Evolutionary conservation across 371 early-diverging fungal genomes (phyloP).

Genomic region (Rhizomucor pusillus): DNA sequence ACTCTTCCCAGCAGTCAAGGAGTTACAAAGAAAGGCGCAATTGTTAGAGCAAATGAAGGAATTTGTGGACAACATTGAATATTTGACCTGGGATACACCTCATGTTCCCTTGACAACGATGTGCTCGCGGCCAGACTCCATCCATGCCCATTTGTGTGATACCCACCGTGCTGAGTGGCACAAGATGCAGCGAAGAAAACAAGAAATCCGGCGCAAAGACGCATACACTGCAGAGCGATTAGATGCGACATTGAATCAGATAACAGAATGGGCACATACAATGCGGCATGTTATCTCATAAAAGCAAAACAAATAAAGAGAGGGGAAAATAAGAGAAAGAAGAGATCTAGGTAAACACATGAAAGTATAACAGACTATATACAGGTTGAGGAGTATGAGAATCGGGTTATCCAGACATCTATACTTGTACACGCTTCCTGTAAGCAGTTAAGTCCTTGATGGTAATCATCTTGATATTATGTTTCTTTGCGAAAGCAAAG

Average conservation of each 20-base stretch:
- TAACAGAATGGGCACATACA: not conserved
- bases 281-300: not conserved
- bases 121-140: not conserved
- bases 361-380: not conserved
- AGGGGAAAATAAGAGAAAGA: not conserved
- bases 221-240: not conserved
- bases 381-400: not conserved
- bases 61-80: not conserved
- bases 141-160: no score
- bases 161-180: not conserved
- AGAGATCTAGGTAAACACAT: not conserved
- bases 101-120: not conserved
- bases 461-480: slow-evolving; percentile 83
- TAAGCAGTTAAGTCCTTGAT: slow-evolving; percentile 85
- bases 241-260: not conserved
- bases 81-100: not conserved
- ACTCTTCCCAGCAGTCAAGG: not conserved
- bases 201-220: not conserved
- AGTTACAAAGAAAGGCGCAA: not conserved
- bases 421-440: slow-evolving; percentile 18
- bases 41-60: not conserved
- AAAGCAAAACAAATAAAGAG: not conserved
- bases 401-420: not conserved
- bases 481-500: slow-evolving; percentile 75
- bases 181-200: not conserved